Base-by-base conservation (phyloP, 768 basidiomycete species). In the Mycena leptocephala region DNA sequence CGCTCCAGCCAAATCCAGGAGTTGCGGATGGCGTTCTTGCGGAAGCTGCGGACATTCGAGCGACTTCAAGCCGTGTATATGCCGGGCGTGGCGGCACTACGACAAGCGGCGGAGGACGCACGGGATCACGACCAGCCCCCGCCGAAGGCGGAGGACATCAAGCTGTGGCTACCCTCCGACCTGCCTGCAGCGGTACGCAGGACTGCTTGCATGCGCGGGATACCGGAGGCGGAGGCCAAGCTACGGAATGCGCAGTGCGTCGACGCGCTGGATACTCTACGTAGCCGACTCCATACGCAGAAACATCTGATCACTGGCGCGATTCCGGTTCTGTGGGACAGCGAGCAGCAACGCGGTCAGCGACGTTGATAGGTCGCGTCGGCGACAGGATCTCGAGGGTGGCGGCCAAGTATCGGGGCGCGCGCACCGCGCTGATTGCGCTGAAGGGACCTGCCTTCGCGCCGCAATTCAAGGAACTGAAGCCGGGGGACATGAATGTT, bases 101-200 rank as follows among this genome's bases (percentile, higher is more conserved):
- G 53, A 55, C 28, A 24, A 53, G 65, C n/a, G 10, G 72, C 63
- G 16, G 78, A 79, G 48, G 66, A 68, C 24, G 2, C 10, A 30
- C 59, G 72, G 22, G 71, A 72, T 51, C 13, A 35, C 4, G 67
- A 73, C 4, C 79, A n/a, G n/a, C n/a, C n/a, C n/a, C n/a, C n/a
- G n/a, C n/a, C n/a, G n/a, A n/a, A n/a, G n/a, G n/a, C n/a, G 16
- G 79, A 76, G 39, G 56, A 59, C 46, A 33, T 77, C 2, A 58
- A 39, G 69, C 72, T 79, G 0, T 79, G 72, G 72, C 26, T 79
- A 3, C 78, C 76, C 0, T 74, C 69, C 0, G 56, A 69, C 0
- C 28, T 79, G 39, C n/a, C 61, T 1, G 8, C 2, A 11, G 35
- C 2, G 26, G n/a, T 37, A 22, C 72, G 67, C 0, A 1, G 24